Conservation (phyloP, 345 rosid species). For the Barbarea vulgaris region DNA sequence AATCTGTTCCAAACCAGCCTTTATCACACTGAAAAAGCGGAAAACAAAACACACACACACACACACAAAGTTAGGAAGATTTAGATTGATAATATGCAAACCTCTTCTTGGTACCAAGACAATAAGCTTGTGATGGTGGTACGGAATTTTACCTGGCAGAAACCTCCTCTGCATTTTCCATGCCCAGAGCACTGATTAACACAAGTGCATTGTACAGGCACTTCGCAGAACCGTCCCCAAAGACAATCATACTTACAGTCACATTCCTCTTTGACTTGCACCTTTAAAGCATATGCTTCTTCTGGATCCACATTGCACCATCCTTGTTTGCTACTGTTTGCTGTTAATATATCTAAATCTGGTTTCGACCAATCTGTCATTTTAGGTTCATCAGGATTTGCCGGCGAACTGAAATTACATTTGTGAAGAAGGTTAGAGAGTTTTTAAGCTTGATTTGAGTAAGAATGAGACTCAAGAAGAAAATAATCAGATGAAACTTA, state of each 20-base stretch:
- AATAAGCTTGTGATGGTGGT: constrained; percentile 5
- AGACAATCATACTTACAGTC: constrained; percentile 95
- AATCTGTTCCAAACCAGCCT: constrained; percentile 94
- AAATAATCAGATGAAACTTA: constrained; percentile 43
- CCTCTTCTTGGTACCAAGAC: background rate
- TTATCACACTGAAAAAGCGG: constrained; percentile 62
- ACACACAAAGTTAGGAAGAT: constrained; percentile 4
- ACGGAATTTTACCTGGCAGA: constrained; percentile 66
- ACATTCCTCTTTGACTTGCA: constrained; percentile 77
- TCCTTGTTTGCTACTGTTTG: constrained; percentile 74
- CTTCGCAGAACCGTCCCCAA: constrained; percentile 85
- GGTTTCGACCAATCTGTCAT: constrained; percentile 76
- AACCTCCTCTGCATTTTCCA: constrained; percentile 93
- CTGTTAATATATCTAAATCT: constrained; percentile 76
- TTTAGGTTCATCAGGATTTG: constrained; percentile 63
- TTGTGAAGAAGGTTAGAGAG: constrained; percentile 11
- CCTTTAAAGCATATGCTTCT: constrained; percentile 67
- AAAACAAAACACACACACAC: background rate
- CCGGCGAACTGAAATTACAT: constrained; percentile 56
- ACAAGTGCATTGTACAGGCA: constrained; percentile 74
- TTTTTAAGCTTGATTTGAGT: constrained; percentile 21
- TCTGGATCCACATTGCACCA: constrained; percentile 96
- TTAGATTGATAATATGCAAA: background rate
- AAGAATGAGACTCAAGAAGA: background rate
- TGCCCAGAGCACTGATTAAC: constrained; percentile 90